Conservation (phyloP, 2,329 filamentous ascomycete genomes). For the Penicillium sp. region DNA sequence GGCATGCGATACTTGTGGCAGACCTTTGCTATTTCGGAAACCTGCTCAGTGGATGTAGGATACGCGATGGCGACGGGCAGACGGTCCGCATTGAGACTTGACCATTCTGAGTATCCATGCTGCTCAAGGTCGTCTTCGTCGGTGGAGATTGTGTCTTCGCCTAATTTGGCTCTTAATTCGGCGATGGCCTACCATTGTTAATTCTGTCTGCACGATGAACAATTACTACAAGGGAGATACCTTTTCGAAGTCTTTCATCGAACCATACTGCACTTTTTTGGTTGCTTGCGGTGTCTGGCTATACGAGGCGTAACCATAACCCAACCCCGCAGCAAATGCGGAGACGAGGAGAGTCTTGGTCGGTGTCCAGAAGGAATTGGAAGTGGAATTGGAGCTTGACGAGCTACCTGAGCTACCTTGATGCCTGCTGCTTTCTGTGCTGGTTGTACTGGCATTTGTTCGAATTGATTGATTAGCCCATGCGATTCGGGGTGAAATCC, state of each 20-base stretch:
- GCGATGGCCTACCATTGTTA: conserved; percentile 47
- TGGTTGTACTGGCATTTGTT: conserved; percentile 7
- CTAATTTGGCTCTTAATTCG: conserved; percentile 51
- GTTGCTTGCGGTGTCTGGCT: conserved; percentile 25
- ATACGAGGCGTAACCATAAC: conserved; percentile 48
- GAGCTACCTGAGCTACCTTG: conserved; percentile 14
- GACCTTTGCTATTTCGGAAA: conserved; percentile 60
- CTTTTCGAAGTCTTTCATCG: conserved; percentile 37
- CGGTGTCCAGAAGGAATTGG: conserved; percentile 37
- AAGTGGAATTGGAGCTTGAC: conserved; percentile 11
- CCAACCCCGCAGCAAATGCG: conserved; percentile 48
- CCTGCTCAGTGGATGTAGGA: conserved; percentile 60
- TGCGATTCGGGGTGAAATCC: conserved; percentile 8
- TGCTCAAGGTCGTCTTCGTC: conserved; percentile 59
- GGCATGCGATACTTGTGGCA: conserved; percentile 76
- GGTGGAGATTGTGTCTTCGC: conserved; percentile 57
- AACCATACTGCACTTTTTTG: conserved; percentile 36
- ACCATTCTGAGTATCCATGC: conserved; percentile 68
- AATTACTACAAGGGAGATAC: conserved; percentile 17
- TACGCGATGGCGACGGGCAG: conserved; percentile 62
- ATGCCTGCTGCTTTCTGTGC: conserved; percentile 9
- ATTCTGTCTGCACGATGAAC: background rate
- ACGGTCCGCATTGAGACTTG: conserved; percentile 59
- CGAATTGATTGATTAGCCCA: conserved; percentile 12
- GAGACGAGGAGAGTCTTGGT: conserved; percentile 46